A percentile compares a stretch with the other conserved stretches of the same genome.
Conservation (phyloP, 805 yeast genomes). For the Metschnikowia bowlesiae region DNA sequence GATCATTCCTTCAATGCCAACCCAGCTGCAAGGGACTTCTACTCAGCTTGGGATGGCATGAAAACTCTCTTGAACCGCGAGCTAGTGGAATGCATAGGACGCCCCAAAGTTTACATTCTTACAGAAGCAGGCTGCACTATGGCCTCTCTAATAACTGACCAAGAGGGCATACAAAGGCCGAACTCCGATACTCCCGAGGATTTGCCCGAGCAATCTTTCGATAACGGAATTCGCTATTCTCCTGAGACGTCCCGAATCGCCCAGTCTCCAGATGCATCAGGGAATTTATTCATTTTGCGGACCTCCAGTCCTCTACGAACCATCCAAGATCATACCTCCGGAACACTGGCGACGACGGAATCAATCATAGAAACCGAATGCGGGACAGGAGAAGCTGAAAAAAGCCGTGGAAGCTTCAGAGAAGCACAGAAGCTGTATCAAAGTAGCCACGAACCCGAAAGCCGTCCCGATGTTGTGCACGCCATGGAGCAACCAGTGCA, state of each 20-base stretch:
- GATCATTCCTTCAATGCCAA: conserved; percentile 56
- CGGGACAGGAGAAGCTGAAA: too few species aligned
- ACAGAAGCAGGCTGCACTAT: conserved; percentile 67
- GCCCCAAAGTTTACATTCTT: conserved; percentile 56
- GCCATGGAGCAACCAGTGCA: conserved; percentile 14
- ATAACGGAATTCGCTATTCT: conserved; percentile 28
- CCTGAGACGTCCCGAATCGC: background rate
- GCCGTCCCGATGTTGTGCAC: background rate
- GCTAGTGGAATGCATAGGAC: conserved; percentile 51
- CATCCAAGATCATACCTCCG: background rate
- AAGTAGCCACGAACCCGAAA: background rate
- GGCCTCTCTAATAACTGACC: conserved; percentile 52
- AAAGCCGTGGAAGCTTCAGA: too few species aligned
- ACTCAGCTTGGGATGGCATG: conserved; percentile 73
- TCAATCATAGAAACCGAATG: background rate
- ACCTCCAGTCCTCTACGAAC: conserved; percentile 4
- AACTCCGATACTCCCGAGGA: conserved; percentile 18
- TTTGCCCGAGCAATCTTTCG: conserved; percentile 26
- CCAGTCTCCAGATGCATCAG: background rate
- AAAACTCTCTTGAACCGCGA: conserved; percentile 60
- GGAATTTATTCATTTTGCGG: background rate
- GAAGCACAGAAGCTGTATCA: background rate
- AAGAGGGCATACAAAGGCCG: conserved; percentile 30
- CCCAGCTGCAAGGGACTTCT: conserved; percentile 56
- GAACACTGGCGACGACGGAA: background rate